phyloP scores from a whole-genome alignment of 2,329 filamentous ascomycete genomes.

The Dothiorella sarmentorum region DNA sequence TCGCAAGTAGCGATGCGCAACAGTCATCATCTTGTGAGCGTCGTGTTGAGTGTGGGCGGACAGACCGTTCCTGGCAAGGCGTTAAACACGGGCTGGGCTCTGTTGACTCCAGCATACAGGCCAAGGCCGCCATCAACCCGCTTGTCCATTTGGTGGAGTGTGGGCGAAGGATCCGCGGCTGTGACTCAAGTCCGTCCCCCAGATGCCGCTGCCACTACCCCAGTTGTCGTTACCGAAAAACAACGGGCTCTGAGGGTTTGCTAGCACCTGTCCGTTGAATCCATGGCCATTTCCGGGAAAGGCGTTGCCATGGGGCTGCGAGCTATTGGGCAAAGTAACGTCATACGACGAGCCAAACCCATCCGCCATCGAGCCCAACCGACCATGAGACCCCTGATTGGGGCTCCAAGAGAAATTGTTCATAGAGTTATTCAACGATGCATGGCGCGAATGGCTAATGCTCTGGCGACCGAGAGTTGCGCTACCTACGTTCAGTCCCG shows the following conservation, averaged over 20 bases:
- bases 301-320: neutral
- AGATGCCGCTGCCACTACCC: constrained; percentile 35
- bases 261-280: constrained; percentile 21
- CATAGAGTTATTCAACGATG: constrained; percentile 36
- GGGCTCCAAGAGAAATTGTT: constrained; percentile 33
- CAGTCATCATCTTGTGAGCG: neutral
- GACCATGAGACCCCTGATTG: neutral
- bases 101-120: neutral
- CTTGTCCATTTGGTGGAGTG: constrained; percentile 37
- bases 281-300: constrained; percentile 14
- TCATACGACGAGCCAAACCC: constrained; percentile 20
- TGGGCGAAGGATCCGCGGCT: constrained; percentile 28
- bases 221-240: constrained; percentile 41
- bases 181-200: constrained; percentile 32
- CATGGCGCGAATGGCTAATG: constrained; percentile 38
- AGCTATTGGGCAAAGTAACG: constrained; percentile 15
- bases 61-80: neutral
- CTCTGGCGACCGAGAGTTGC: constrained; percentile 4
- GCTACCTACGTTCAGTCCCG: constrained; percentile 1
- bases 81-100: neutral
- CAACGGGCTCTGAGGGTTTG: constrained; percentile 33
- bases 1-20: neutral
- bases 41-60: neutral
- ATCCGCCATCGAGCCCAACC: constrained; percentile 9
- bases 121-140: constrained; percentile 29